Base-by-base conservation (phyloP, 306 rosid species). In the Mimosa pudica region DNA sequence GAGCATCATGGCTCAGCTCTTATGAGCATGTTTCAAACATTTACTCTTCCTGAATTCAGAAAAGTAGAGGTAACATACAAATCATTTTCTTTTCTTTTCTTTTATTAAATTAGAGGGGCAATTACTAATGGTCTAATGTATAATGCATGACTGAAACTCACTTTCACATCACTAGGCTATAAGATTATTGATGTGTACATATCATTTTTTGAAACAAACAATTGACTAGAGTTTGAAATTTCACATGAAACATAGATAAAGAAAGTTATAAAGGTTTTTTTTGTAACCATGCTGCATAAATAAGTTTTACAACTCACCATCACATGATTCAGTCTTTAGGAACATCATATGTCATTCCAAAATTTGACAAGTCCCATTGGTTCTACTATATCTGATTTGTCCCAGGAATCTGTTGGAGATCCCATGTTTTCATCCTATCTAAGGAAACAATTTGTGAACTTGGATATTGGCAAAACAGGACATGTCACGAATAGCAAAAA, bases 11-110 rank as follows among this genome's bases (percentile, higher is more conserved):
- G 63, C 9, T 68, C 82, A 49, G 45, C 78, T 68, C 64, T 73
- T 33, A 61, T 52, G 10, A 33, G 77, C 77, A 49, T 68, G 84
- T 65, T 78, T 83, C 78, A 77, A 49, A 73, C 85, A 36, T 78
- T 78, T 70, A 57, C 78, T 38, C 61, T 86, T 74, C 83, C 79
- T 82, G 75, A 52, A 32, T 70, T 83, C 71, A 77, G 71, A 79
- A 75, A 35, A 55, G 35, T 85, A 33, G 80, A 83, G 87, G 89
- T 86, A 77, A 81, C 51, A 36, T 46, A 46, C 49, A 46, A 10
- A 46, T 46, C 49, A 38, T 38, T 38, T 38, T 38, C 42, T 38
- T 38, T 24, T 24, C 30, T 24, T 38, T 38, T 38, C 42, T 38
- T 38, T 38, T 38, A 24, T 24, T 24, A 24, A 24, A 24, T 24